phyloP scores from a whole-genome alignment of 2,329 filamentous ascomycete species.

The Colletotrichum musae region DNA sequence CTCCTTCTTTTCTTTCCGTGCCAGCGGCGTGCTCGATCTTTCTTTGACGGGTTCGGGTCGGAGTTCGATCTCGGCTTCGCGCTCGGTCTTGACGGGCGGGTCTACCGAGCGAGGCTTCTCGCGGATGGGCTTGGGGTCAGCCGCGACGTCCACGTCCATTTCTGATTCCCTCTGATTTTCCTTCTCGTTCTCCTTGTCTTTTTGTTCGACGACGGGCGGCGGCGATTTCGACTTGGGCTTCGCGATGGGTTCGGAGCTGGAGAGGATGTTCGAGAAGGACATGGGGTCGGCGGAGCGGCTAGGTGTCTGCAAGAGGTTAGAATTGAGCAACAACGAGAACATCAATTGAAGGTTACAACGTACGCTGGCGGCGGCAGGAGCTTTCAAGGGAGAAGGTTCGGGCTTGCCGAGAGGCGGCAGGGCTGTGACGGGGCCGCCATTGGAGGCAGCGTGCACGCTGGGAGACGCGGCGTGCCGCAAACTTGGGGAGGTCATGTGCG shows the following conservation, averaged over 20 bases:
- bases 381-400: constrained; percentile 58
- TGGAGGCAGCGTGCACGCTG: constrained; percentile 55
- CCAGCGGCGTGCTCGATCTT: constrained; percentile 35
- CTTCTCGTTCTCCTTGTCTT: constrained; percentile 35
- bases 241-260: constrained; percentile 78
- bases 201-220: constrained; percentile 20
- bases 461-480: constrained; percentile 59
- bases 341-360: constrained; percentile 38
- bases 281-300: constrained; percentile 87
- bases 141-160: constrained; percentile 39
- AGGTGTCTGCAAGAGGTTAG: constrained; percentile 68
- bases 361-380: constrained; percentile 54
- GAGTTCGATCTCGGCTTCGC: constrained; percentile 40
- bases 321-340: neutral
- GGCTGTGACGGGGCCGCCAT: constrained; percentile 53
- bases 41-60: constrained; percentile 40
- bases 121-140: constrained; percentile 42
- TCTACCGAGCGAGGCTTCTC: constrained; percentile 43
- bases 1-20: constrained; percentile 44
- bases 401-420: constrained; percentile 54
- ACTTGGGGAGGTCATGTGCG: constrained; percentile 64
- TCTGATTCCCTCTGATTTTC: neutral
- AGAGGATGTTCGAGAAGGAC: constrained; percentile 96
- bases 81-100: constrained; percentile 53
- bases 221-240: constrained; percentile 58